phyloP scores from a whole-genome alignment of 1,139 yeast genomes.

The Saccharomycopsis phalli region DNA sequence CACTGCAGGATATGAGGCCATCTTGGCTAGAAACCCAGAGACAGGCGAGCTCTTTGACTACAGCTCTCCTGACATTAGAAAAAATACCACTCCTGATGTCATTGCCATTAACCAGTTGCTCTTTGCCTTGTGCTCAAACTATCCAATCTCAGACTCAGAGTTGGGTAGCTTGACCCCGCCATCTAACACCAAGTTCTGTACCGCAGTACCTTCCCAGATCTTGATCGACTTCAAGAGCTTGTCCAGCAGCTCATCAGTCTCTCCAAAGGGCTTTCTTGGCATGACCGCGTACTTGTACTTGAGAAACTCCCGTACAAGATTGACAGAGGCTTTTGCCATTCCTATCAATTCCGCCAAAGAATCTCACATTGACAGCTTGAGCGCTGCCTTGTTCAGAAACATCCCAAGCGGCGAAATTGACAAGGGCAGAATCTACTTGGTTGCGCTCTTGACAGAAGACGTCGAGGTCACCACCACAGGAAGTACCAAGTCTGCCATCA shows the following conservation, averaged over 20 bases:
- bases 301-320: constrained; percentile 53
- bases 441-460: constrained; percentile 59
- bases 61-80: constrained; percentile 25
- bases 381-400: constrained; percentile 75
- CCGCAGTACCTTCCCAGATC: constrained; percentile 62
- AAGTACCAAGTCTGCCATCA: constrained; percentile 26
- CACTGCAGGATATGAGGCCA: constrained; percentile 68
- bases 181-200: constrained; percentile 38
- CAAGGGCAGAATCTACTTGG: constrained; percentile 54
- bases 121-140: constrained; percentile 66
- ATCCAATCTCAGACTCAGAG: constrained; percentile 41
- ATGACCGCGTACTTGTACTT: constrained; percentile 67
- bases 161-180: constrained; percentile 35
- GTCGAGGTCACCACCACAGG: constrained; percentile 28
- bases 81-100: constrained; percentile 39
- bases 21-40: constrained; percentile 51
- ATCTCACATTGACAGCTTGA: constrained; percentile 53
- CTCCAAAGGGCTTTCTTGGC: constrained; percentile 63
- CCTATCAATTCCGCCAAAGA: constrained; percentile 54
- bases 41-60: constrained; percentile 56
- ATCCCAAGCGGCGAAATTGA: constrained; percentile 66
- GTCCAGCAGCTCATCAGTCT: constrained; percentile 48
- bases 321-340: constrained; percentile 77
- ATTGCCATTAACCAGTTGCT: constrained; percentile 63
- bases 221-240: constrained; percentile 75